Base-by-base conservation (phyloP, 257 asterid species). In the Solanum boliviense region DNA sequence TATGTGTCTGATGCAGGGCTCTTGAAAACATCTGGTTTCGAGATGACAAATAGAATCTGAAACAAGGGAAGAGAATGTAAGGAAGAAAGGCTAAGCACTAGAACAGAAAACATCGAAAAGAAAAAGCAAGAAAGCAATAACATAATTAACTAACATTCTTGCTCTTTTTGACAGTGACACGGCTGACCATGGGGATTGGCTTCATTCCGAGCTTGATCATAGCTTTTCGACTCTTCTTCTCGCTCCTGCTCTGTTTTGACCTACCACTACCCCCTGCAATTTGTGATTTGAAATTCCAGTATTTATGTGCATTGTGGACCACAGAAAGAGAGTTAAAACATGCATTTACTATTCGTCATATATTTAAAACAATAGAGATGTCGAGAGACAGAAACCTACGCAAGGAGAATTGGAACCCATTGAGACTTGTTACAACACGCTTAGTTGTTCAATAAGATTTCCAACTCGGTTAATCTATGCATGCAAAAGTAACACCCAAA, bases 201-300 rank as follows among this genome's bases (percentile, higher is more conserved):
- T 93, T 94, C 96, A 94, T 94, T 91, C 95, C 96, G 25, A 94
- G 92, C 90, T 93, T 94, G 31, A 91, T 88, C 96, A 94, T 92
- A 56, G 96, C 96, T 93, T 94, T 94, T 48, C 96, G 92, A 65
- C 96, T 94, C 90, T 94, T 94, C 89, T 93, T 94, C 92, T 94
- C 94, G 68, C 96, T 94, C 87, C 94, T 91, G 86, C 94, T 94
- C 91, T 93, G 95, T 88, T 94, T 94, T 78, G 95, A 91, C 90
- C 92, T 90, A 16, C 94, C 94, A 74, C 52, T 35, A 87, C 89
- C 87, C 76, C 90, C 93, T 75, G 83, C 83, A 75, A 75, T 35
- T 74, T 23, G 83, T 36, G 13, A 36, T 75, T 75, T 75, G 83
- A 36, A 75, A 75, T 38, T 75, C 56, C 52, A 21, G 29, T 21